These are phyloP conservation scores for Furcasterigmium furcatum DNA, from an alignment of 2,329 filamentous ascomycete genomes.

Conservation along the genomic window DNA sequence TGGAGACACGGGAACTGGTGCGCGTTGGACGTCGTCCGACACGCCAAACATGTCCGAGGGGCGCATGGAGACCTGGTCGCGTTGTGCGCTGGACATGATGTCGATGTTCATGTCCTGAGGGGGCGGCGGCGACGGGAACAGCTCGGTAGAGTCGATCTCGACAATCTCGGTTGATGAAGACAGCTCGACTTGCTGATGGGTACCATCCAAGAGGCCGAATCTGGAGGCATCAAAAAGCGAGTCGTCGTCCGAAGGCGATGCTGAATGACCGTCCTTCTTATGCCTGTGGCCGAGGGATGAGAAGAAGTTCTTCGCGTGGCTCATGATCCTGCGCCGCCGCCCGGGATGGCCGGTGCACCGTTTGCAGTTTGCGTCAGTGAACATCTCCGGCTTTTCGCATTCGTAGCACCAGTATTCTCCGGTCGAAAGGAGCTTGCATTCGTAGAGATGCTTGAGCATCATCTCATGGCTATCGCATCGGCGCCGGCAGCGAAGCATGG, in stretches of 20 bases:
- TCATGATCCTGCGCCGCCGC: conserved; percentile 48
- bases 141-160: conserved; percentile 48
- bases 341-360: conserved; percentile 47
- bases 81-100: not conserved
- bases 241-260: not conserved
- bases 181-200: conserved; percentile 36
- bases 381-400: conserved; percentile 47
- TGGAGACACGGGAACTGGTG: not conserved
- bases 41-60: too few species aligned
- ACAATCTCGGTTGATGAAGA: conserved; percentile 47
- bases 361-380: conserved; percentile 49
- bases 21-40: not conserved
- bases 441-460: conserved; percentile 51
- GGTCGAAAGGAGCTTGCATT: conserved; percentile 41
- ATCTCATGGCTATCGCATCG: conserved; percentile 48
- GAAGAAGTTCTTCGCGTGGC: conserved; percentile 52
- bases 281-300: conserved; percentile 47
- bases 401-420: conserved; percentile 57
- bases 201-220: conserved; percentile 38
- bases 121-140: conserved; percentile 18
- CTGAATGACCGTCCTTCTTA: conserved; percentile 25
- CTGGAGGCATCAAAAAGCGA: conserved; percentile 28
- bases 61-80: not conserved
- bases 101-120: not conserved
- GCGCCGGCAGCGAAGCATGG: conserved; percentile 46